A percentile compares a stretch with the other conserved stretches of the same genome.
These are phyloP conservation scores for Myriosclerotinia scirpicola DNA, from an alignment of 2,329 filamentous ascomycete genomes.

Conservation along the genomic window DNA sequence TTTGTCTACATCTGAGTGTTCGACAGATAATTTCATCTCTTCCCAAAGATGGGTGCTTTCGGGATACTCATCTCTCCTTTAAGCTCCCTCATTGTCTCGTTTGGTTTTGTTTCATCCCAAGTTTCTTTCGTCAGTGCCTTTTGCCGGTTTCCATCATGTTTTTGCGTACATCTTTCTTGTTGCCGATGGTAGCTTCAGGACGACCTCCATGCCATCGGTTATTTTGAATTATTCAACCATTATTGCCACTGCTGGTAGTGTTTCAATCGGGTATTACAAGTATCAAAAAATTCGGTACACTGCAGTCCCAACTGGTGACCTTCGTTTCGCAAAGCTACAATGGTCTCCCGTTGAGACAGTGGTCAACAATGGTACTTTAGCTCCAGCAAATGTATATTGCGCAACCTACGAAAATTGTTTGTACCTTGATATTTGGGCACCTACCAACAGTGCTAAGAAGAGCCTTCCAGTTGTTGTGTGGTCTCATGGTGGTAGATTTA, in stretches of 20 bases:
- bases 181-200: background rate
- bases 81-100: background rate
- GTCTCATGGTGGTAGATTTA: constrained; percentile 40
- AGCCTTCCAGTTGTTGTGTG: constrained; percentile 40
- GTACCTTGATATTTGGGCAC: constrained; percentile 36
- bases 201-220: constrained; percentile 16
- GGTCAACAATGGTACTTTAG: constrained; percentile 41
- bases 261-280: constrained; percentile 25
- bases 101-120: background rate
- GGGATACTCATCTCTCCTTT: background rate
- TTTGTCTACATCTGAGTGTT: background rate
- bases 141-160: background rate
- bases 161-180: background rate
- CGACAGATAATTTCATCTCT: background rate
- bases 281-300: constrained; percentile 43
- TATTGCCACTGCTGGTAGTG: constrained; percentile 24
- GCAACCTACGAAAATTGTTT: constrained; percentile 38
- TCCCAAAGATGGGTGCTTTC: background rate
- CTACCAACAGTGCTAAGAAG: constrained; percentile 35
- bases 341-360: constrained; percentile 41
- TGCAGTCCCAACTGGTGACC: constrained; percentile 40
- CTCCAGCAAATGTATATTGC: constrained; percentile 41
- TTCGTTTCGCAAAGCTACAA: constrained; percentile 41
- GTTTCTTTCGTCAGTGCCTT: background rate
- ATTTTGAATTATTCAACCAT: constrained; percentile 28